Base-by-base conservation (phyloP, 1,139 yeast genomes). In the Hyphopichia burtonii region DNA sequence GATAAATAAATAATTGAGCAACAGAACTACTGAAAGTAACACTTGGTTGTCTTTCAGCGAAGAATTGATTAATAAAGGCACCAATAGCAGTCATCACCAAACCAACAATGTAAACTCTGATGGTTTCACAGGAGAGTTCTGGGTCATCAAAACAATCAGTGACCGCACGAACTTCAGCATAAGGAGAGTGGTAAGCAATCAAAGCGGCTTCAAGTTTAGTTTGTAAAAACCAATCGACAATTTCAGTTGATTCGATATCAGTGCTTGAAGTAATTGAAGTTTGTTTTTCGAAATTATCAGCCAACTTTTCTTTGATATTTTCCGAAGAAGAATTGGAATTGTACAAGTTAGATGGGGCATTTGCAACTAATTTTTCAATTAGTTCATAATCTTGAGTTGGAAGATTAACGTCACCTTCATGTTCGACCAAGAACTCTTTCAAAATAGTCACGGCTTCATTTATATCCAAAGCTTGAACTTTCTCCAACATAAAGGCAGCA, bases 81-180 rank as follows among this genome's bases (percentile, higher is more conserved):
- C 52, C 52, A 32, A 48, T 55, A 12, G 69, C 63, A 9, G 74
- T 63, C 85, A 86, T 81, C 28, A 80, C 46, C 19, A 76, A 50
- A 6, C 81, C 85, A 30, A 80, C 52, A 19, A 54, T 16, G 40
- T 81, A 82, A 5, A 80, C 78, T 55, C 86, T 68, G 37, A 76
- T 51, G 2, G 85, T 80, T 57, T 82, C 86, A 46, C 71, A 67
- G 4, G 78, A 74, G 27, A 68, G 58, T 2, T 50, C 53, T 2
- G 74, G 73, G 49, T 80, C 82, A 53, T 80, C 84, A 36, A 58
- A 60, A 16, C 82, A 78, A 39, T 72, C 74, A 23, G 81, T 67
- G 25, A 79, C 76, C 8, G 86, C 70, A 47, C 88, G 68, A 6
- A 82, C 85, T 56, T 82, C 86, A 3, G 83, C 78, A 54, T 82